Evolutionary conservation across 257 asterid species (phyloP).

Genomic region (Solanum pinnatisectum): DNA sequence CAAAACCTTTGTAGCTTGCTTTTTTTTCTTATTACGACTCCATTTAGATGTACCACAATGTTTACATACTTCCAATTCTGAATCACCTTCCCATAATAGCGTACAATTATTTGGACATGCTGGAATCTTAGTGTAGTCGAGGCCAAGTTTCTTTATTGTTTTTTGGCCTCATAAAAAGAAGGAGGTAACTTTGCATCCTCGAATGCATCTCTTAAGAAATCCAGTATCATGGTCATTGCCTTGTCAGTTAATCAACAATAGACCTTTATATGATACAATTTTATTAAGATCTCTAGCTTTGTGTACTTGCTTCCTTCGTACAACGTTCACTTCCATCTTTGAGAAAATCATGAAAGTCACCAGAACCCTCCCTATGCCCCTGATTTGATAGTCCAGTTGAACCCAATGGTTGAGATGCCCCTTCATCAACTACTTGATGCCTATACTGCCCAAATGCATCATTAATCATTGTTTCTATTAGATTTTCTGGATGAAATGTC

Average conservation of each 20-base stretch:
- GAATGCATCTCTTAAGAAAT: not conserved
- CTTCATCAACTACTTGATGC: not conserved
- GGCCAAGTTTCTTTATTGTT: not conserved
- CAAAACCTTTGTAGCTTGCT: not conserved
- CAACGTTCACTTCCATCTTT: not conserved
- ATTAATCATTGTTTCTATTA: not conserved
- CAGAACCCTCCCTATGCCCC: not conserved
- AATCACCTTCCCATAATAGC: not conserved
- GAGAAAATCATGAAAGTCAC: not conserved
- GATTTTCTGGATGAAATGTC: not conserved
- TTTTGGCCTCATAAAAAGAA: not conserved
- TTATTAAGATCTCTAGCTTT: not conserved
- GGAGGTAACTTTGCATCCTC: not conserved
- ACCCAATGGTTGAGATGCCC: not conserved
- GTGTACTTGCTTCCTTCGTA: not conserved
- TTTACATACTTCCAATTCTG: not conserved
- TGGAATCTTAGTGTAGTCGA: not conserved
- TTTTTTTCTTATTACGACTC: too few species aligned
- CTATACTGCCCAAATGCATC: not conserved
- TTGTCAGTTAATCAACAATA: not conserved
- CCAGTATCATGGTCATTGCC: not conserved
- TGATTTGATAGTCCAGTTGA: not conserved
- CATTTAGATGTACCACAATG: not conserved
- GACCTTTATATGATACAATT: not conserved
- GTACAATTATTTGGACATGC: not conserved